A percentile compares a stretch with the other conserved stretches of the same genome.
Conservation (phyloP, 345 rosid species). For the Arabis hirsuta region DNA sequence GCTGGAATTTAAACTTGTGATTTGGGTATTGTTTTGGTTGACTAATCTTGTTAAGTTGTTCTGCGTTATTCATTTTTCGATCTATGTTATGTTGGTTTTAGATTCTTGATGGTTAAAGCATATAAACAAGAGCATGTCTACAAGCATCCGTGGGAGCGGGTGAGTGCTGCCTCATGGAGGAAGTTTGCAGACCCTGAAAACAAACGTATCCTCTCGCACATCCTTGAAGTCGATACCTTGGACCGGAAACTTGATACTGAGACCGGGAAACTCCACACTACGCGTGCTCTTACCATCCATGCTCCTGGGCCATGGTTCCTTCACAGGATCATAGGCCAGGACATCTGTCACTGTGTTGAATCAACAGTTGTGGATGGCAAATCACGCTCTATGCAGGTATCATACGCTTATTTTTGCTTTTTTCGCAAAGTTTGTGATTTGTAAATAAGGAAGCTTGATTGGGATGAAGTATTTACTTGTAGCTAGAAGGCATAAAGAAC, state of each 20-base stretch:
- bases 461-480: no score
- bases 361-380: conserved; percentile 86
- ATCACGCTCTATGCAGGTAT: conserved; percentile 69
- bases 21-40: background rate
- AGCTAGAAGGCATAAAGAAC: background rate
- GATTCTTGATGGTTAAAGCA: conserved; percentile 69
- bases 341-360: conserved; percentile 90
- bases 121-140: conserved; percentile 87
- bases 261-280: conserved; percentile 80
- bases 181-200: conserved; percentile 92
- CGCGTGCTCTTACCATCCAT: conserved; percentile 84
- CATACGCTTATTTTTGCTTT: background rate
- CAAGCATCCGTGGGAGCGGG: conserved; percentile 98
- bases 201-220: conserved; percentile 77
- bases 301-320: conserved; percentile 97
- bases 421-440: background rate
- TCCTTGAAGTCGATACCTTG: conserved; percentile 88
- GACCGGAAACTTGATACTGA: conserved; percentile 64
- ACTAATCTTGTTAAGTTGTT: background rate
- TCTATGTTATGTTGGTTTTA: conserved; percentile 19
- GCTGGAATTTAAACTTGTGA: background rate
- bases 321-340: conserved; percentile 84
- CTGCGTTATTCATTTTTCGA: conserved; percentile 1
- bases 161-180: conserved; percentile 98
- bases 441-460: conserved; percentile 14